These are phyloP conservation scores for Coelastrella sp. DNA, from an alignment of 139 green algal genomes.

Conservation along the genomic window DNA sequence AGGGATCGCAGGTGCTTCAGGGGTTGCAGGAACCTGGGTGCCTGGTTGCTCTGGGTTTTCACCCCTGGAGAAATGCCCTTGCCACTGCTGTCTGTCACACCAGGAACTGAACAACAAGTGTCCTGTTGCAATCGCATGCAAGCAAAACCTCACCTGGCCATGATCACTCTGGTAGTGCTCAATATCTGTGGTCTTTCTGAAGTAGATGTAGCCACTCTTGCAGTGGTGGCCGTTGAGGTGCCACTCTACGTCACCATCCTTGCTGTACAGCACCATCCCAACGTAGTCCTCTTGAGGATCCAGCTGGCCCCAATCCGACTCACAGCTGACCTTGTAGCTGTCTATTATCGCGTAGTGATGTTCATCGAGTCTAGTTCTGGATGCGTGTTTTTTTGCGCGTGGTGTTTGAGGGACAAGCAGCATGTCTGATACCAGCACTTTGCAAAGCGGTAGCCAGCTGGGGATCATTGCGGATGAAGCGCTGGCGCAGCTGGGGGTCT, in stretches of 20 bases:
- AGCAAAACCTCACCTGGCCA: neutral
- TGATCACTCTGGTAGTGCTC: neutral
- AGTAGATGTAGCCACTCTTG: conserved; percentile 33
- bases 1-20: no score
- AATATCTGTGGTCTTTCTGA: conserved; percentile 4
- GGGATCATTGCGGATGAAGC: neutral
- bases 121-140: neutral
- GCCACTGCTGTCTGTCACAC: neutral
- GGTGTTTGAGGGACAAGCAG: no score
- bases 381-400: no score
- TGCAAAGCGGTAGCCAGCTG: no score
- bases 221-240: no score
- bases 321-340: neutral
- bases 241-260: neutral
- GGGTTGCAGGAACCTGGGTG: no score
- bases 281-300: neutral
- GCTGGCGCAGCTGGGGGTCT: neutral
- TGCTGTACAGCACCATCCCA: conserved; percentile 14
- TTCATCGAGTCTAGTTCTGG: neutral
- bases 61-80: neutral
- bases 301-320: neutral
- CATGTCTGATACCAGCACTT: neutral
- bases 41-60: no score
- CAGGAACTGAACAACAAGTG: neutral
- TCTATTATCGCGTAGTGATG: neutral